These are phyloP conservation scores for Schwanniomyces pseudopolymorphus DNA, from an alignment of 805 yeast genomes.

Conservation along the genomic window DNA sequence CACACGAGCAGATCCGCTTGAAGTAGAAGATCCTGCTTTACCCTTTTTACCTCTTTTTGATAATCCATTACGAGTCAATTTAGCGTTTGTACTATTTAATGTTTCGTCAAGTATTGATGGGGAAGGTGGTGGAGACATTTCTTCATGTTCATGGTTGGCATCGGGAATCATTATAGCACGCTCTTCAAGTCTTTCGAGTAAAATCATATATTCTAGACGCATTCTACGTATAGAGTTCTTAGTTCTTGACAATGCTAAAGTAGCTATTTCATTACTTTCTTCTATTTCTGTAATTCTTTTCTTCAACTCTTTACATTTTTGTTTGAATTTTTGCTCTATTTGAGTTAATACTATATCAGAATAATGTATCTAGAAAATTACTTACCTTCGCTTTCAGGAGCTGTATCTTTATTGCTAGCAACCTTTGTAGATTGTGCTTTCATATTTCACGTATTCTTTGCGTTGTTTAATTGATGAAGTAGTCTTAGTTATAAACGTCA, in stretches of 20 bases:
- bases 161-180: conserved; percentile 37
- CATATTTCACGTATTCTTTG: neutral
- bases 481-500: neutral
- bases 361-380: conserved; percentile 1
- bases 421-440: conserved; percentile 9
- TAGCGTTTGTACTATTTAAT: conserved; percentile 19
- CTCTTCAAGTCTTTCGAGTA: conserved; percentile 76
- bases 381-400: conserved; percentile 44
- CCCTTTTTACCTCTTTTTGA: conserved; percentile 19
- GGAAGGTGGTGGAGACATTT: conserved; percentile 41
- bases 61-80: conserved; percentile 15
- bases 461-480: neutral
- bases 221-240: conserved; percentile 73
- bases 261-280: conserved; percentile 70
- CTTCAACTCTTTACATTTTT: conserved; percentile 71
- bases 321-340: conserved; percentile 46
- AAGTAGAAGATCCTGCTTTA: conserved; percentile 18
- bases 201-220: conserved; percentile 76
- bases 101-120: conserved; percentile 36
- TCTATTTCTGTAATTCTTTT: conserved; percentile 70
- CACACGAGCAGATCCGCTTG: conserved; percentile 24
- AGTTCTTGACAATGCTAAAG: conserved; percentile 75
- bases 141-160: conserved; percentile 24
- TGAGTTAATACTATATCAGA: conserved; percentile 4
- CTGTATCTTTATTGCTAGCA: conserved; percentile 20